Evolutionary conservation across 805 yeast species (phyloP), one percentile per base, ranked within the genome.

Genomic region (Phaffomyces thermotolerans): DNA sequence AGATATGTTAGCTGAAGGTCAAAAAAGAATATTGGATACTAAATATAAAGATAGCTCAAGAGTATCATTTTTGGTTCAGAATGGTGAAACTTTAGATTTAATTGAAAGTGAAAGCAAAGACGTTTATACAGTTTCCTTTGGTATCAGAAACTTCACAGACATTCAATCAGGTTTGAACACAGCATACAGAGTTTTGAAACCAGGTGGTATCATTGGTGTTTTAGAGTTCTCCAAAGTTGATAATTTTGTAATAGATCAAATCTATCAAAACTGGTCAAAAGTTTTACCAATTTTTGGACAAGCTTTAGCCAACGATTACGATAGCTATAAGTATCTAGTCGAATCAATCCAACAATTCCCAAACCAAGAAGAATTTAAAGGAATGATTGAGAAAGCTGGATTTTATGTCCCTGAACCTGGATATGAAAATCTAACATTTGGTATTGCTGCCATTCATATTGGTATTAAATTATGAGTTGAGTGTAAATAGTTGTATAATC

Each of bases 151-250:
- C 66, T 93, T 95, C 66, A 93, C 99, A 45, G 75, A 93, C 62
- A 81, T 93, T 56, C 96, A 90, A 65, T 89, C 88, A 6, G 99
- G 98, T 25, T 73, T 93, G 56, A 75, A 85, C 54, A 83, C 97
- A n/a, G 99, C 99, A 30, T 84, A 91, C 69, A 77, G 99, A 56
- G 95, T 91, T 27, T 76, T 93, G 61, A 87, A 84, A 65, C 98
- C 98, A 12, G 99, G 99, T 57, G 99, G 99, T 57, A 85, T 93
- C 38, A 93, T 93, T 63, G 96, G 96, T 33, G 90, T 98, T 65
- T 72, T 93, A 46, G 99, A 93, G 63, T 93, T 93, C 59, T 84
- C 95, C 43, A 93, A 90, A 61, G 96, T 93, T 45, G 82, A 84
- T 40, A 86, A 88, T 63, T 81, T 84, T 25, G 58, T 80, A 9